Base-by-base conservation (phyloP, 306 rosid species). In the Castanea mollissima region DNA sequence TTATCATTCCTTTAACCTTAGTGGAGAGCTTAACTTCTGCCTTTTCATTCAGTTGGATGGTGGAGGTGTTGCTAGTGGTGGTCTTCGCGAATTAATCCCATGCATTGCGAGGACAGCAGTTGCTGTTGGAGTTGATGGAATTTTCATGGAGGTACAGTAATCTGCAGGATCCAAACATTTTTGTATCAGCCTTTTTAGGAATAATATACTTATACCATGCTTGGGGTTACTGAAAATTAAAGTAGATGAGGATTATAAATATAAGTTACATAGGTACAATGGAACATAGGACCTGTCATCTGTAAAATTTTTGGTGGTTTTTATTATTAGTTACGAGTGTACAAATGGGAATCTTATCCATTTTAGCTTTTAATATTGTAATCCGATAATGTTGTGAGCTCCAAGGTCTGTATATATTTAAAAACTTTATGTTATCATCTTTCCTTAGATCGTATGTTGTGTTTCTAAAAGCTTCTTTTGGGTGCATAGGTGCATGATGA, bases 11-110 rank as follows among this genome's bases (percentile, higher is more conserved):
- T 27, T 13, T 71, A 41, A 44, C n/a, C 73, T 80, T 69, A 10
- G 71, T 55, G 75, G 32, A 71, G 71, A 74, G 68, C 69, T 78
- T 64, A 88, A 77, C 69, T 46, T 81, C 20, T 86, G 59, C 19
- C 83, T 76, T 78, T 64, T 75, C 72, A 77, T 83, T 20, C 78
- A 90, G 99, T 88, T 95, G 97, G 99, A 91, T 31, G 96, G 91
- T 51, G 99, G 99, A 71, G 98, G 99, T 44, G 98, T 95, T 81
- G 98, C 99, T 63, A 95, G 99, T 82, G 99, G 99, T 62, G 99
- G 99, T 74, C 89, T 95, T 74, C 97, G 98, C 23, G 99, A 93
- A 87, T 83, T 95, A 80, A 93, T 95, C 73, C 99, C 99, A 35
- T 95, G 99, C 84, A 90, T 95, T 78, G 97, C 97, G 79, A 91